Evolutionary conservation across 768 basidiomycete genomes (phyloP).

Genomic region (Chalciporus piperatus): DNA sequence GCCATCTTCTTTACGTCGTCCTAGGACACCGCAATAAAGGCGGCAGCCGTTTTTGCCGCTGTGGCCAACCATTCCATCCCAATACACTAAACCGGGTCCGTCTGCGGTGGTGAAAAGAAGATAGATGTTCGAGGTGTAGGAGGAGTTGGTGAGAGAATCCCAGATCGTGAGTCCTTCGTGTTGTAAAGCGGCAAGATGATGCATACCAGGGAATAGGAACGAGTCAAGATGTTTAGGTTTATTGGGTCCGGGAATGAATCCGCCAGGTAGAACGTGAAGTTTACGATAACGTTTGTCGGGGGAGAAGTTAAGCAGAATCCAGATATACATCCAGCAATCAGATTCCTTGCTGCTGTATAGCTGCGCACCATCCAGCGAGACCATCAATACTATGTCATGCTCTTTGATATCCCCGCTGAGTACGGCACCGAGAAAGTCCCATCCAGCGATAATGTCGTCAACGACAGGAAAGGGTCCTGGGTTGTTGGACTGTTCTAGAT

Average conservation of each 20-base stretch:
- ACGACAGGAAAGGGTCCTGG: neutral
- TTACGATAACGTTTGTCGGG: slow-evolving; percentile 10
- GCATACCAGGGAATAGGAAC: slow-evolving; percentile 1
- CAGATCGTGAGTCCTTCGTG: neutral
- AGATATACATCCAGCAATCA: slow-evolving; percentile 33
- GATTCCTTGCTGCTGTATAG: slow-evolving; percentile 22
- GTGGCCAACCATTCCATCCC: too few relatives aligned
- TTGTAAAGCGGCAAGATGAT: slow-evolving; percentile 2
- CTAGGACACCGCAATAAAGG: too few relatives aligned
- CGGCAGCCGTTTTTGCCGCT: too few relatives aligned
- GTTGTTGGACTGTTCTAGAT: too few relatives aligned
- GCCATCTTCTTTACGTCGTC: too few relatives aligned
- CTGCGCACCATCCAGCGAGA: slow-evolving; percentile 41
- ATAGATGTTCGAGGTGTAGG: neutral
- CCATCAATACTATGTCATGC: slow-evolving; percentile 30
- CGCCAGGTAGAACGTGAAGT: neutral
- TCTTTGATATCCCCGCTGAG: slow-evolving; percentile 8
- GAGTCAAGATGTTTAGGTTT: slow-evolving; percentile 4
- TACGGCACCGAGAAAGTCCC: slow-evolving; percentile 9
- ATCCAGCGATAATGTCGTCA: neutral
- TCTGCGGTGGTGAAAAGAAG: neutral
- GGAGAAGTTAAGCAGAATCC: slow-evolving; percentile 25
- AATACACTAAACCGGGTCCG: too few relatives aligned
- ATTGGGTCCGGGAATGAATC: neutral
- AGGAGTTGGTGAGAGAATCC: neutral